These are phyloP conservation scores for Ustilago xerochloae DNA, from an alignment of 1,284 basidiomycete genomes.

Conservation along the genomic window DNA sequence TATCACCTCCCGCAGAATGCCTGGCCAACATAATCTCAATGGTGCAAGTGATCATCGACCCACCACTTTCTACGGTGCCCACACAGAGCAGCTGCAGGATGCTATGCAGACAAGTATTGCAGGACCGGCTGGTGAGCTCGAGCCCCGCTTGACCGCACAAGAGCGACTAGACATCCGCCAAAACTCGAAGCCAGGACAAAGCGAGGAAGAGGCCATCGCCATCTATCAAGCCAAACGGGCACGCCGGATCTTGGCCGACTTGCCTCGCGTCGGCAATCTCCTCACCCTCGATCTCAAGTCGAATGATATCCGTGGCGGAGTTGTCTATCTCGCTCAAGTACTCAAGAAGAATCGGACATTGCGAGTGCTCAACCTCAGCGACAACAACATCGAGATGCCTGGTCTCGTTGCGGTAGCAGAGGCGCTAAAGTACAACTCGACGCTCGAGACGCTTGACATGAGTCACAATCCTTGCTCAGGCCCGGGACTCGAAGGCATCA, in stretches of 20 bases:
- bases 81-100: conserved; percentile 47
- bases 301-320: conserved; percentile 85
- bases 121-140: conserved; percentile 30
- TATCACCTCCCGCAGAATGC: conserved; percentile 55
- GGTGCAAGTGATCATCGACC: not conserved
- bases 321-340: conserved; percentile 91
- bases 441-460: conserved; percentile 91
- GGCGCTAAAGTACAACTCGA: conserved; percentile 93
- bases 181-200: conserved; percentile 20
- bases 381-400: conserved; percentile 88
- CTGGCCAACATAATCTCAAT: conserved; percentile 14
- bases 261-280: conserved; percentile 85
- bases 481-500: conserved; percentile 79
- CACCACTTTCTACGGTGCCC: conserved; percentile 33
- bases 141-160: conserved; percentile 30
- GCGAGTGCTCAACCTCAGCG: conserved; percentile 90
- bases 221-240: conserved; percentile 53
- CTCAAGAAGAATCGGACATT: conserved; percentile 94
- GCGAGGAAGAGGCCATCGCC: conserved; percentile 53
- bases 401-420: conserved; percentile 87
- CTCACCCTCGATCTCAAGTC: conserved; percentile 89
- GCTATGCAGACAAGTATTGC: conserved; percentile 44
- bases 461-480: conserved; percentile 93
- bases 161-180: conserved; percentile 31
- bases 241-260: conserved; percentile 71